A percentile compares a stretch with the other conserved stretches of the same genome.
Conservation (phyloP, 108 stramenopile species). For the Mayamaea pseudoterrestris region DNA sequence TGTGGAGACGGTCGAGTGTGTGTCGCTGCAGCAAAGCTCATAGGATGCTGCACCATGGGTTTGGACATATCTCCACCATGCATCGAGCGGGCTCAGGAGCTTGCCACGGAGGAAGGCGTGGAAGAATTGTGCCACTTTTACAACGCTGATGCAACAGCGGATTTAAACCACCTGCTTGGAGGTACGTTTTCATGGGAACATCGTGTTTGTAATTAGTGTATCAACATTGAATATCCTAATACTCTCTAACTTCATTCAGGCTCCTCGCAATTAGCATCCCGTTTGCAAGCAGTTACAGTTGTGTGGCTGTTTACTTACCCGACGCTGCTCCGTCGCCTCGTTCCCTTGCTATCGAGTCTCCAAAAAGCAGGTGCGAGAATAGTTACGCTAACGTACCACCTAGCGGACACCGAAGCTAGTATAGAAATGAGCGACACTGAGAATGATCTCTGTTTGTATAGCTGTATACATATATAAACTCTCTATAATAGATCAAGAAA, state of each 20-base stretch:
- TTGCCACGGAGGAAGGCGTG: slow-evolving; percentile 4
- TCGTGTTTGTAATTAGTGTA: too few species aligned
- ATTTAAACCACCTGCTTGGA: slow-evolving; percentile 2
- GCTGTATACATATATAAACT: too few species aligned
- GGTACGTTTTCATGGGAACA: not conserved
- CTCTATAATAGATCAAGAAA: too few species aligned
- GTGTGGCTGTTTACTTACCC: slow-evolving; percentile 6
- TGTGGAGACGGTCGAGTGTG: slow-evolving; percentile 62
- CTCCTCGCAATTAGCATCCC: too few species aligned
- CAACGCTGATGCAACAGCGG: slow-evolving; percentile 1
- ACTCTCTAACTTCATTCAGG: too few species aligned
- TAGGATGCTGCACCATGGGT: slow-evolving; percentile 5
- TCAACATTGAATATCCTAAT: too few species aligned
- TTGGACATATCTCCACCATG: slow-evolving; percentile 7
- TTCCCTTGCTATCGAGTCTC: slow-evolving; percentile 4
- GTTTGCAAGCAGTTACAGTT: not conserved
- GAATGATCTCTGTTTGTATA: not conserved
- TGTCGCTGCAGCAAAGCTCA: slow-evolving; percentile 16
- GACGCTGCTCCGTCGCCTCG: slow-evolving; percentile 3
- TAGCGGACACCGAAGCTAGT: not conserved
- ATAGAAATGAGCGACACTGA: not conserved
- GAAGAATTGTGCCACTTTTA: not conserved
- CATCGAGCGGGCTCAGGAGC: slow-evolving; percentile 3
- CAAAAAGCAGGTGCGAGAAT: not conserved
- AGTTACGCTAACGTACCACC: slow-evolving; percentile 2